Evolutionary conservation across 176 grass and related monocot species (phyloP).

Genomic region (Oryza officinalis): DNA sequence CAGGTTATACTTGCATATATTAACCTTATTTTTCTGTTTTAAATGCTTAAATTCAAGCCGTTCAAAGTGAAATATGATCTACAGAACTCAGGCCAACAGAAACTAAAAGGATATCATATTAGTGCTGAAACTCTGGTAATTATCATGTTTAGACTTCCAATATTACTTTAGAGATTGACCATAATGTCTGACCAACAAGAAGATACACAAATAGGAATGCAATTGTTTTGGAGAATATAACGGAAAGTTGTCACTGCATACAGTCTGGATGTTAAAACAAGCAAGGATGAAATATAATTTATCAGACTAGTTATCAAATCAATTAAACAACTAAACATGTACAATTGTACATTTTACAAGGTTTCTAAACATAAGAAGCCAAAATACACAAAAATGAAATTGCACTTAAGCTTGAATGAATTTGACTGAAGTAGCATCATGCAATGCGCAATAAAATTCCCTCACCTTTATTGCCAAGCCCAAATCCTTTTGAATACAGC

Average conservation of each 20-base stretch:
- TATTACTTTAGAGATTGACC: neutral
- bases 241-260: neutral
- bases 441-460: slow-evolving; percentile 56
- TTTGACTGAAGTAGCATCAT: neutral
- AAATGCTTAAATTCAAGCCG: neutral
- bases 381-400: slow-evolving; percentile 1
- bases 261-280: neutral
- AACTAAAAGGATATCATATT: neutral
- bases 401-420: slow-evolving; percentile 26
- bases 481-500: slow-evolving; percentile 50
- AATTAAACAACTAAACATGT: slow-evolving; percentile 14
- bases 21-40: neutral
- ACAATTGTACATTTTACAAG: slow-evolving; percentile 28
- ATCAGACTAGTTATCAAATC: slow-evolving; percentile 8
- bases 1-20: neutral
- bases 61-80: neutral
- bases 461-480: slow-evolving; percentile 69
- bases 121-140: neutral
- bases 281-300: neutral
- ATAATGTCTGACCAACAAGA: neutral
- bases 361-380: slow-evolving; percentile 14
- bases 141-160: neutral
- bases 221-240: neutral
- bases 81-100: neutral
- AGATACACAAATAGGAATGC: neutral